Evolutionary conservation across 2,329 filamentous ascomycete species (phyloP), one percentile per base, ranked within the genome.

Genomic region (Akanthomyces muscarius): DNA sequence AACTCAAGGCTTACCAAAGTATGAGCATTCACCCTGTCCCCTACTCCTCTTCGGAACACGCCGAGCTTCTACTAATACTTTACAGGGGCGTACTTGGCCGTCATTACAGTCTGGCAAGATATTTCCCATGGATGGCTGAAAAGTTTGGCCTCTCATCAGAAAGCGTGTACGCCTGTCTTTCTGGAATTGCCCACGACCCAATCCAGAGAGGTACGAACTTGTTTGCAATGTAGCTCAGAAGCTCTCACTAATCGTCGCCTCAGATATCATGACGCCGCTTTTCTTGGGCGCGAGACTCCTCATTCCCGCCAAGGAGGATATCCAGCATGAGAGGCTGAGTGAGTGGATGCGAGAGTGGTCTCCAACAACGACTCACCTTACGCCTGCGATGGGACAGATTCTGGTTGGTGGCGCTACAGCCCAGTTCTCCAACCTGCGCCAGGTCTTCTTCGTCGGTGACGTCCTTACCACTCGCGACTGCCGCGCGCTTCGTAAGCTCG

Each of bases 361-460:
- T 62, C 86, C 90, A 3, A 96, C 88, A 18, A 90, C 92, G 23
- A 92, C 89, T 14, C 95, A 98, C 75, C 78, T 98, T 45, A 99
- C 95, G 1, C 95, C 95, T 11, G 95, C 95, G 63, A 97, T 98
- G 93, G 93, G 93, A 62, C 91, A 97, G 69, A 95, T 98, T 65
- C 79, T 98, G 2, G 88, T 94, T n/a, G 93, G 92, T 50, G 91
- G 90, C 68, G 90, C 92, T 28, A 88, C 80, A 3, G 87, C 91
- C 0, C 76, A 90, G 67, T 96, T 97, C 70, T 89, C 91, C 1
- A 81, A 83, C 14, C 80, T 98, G n/a, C 82, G 89, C 63, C 82
- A 86, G 63, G 92, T 88, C 21, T 94, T 98, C 80, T 98, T 94
- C 66, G 94, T 98, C 1, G 95, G 95, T 38, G 94, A 98, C 71